Evolutionary conservation across 371 early-diverging fungal genomes (phyloP).

Genomic region (Circinella umbellata): DNA sequence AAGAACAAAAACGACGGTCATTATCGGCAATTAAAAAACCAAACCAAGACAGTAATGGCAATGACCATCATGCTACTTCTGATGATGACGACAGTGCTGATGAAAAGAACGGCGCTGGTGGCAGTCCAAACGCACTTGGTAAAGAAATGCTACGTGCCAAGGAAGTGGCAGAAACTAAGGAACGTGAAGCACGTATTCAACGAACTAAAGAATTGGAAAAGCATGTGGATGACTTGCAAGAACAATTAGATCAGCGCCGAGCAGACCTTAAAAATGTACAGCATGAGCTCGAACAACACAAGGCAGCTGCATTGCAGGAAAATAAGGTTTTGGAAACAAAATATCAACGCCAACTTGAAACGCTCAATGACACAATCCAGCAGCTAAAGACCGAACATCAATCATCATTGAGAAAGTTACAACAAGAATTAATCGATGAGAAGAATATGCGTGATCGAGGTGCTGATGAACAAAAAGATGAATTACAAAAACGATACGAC

Average conservation of each 20-base stretch:
- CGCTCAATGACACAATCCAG: conserved; percentile 13
- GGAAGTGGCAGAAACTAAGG: conserved; percentile 26
- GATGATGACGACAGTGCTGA: conserved; percentile 8
- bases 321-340: neutral
- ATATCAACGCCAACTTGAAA: neutral
- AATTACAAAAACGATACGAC: conserved; percentile 9
- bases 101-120: neutral
- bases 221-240: conserved; percentile 17
- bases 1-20: no score
- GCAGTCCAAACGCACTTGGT: conserved; percentile 21
- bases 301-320: neutral
- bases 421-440: conserved; percentile 3
- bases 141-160: conserved; percentile 49
- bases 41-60: no score
- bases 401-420: conserved; percentile 3
- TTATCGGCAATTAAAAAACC: no score
- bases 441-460: conserved; percentile 11
- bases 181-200: conserved; percentile 17
- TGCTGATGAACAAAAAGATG: neutral
- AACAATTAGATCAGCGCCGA: conserved; percentile 12
- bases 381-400: conserved; percentile 11
- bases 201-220: conserved; percentile 27
- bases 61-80: neutral
- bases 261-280: neutral
- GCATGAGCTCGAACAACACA: neutral